phyloP scores from a whole-genome alignment of 73 alveolate genomes.

The Vitrella brassicaformis region DNA sequence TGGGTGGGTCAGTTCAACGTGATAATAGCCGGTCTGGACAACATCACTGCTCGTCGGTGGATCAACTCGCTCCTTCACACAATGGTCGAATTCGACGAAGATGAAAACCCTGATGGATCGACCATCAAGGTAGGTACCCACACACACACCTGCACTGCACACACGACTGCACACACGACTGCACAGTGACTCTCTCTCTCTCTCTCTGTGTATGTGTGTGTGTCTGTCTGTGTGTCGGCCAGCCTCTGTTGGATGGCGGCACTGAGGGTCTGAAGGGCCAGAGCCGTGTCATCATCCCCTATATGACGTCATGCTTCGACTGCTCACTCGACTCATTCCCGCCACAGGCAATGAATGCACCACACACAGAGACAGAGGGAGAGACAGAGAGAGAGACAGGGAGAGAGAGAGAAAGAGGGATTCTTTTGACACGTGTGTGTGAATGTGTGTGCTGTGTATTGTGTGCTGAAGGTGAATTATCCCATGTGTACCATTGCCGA shows the following conservation, averaged over 20 bases:
- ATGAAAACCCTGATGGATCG: no score
- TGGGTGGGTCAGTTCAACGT: slow-evolving; percentile 54
- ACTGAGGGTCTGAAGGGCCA: slow-evolving; percentile 98
- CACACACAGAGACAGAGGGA: no score
- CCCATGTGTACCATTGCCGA: slow-evolving; percentile 99
- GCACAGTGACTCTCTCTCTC: neutral
- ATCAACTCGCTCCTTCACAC: slow-evolving; percentile 83
- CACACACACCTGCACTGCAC: no score
- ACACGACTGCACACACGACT: no score
- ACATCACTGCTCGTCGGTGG: slow-evolving; percentile 97
- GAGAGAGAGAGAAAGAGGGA: no score
- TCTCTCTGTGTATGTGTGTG: neutral
- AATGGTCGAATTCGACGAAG: slow-evolving; percentile 84
- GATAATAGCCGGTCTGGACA: slow-evolving; percentile 97
- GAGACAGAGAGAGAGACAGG: no score
- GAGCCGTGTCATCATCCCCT: slow-evolving; percentile 72
- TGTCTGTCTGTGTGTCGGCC: slow-evolving; percentile 1
- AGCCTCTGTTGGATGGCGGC: slow-evolving; percentile 97
- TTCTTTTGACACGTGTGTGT: no score
- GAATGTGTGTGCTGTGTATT: no score
- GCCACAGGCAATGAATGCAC: slow-evolving; percentile 11
- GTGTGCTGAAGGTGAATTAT: slow-evolving; percentile 56
- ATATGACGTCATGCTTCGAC: slow-evolving; percentile 63
- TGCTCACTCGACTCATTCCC: slow-evolving; percentile 46
- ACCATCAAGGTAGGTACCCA: no score